phyloP scores from a whole-genome alignment of 2,329 filamentous ascomycete genomes.

The Cadophora sp. region DNA sequence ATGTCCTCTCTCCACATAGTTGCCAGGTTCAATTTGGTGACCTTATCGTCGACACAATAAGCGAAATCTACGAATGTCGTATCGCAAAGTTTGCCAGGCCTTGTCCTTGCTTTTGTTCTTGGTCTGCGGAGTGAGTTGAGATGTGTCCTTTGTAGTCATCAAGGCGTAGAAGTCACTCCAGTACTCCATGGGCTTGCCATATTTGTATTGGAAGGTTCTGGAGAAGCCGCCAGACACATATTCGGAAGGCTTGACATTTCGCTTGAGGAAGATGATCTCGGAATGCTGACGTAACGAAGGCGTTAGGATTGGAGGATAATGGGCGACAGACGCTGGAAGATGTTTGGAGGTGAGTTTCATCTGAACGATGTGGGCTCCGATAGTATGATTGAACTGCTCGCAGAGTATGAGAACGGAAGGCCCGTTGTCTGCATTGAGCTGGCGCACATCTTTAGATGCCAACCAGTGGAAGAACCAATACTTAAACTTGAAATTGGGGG shows the following conservation, averaged over 20 bases:
- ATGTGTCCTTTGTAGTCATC: background rate
- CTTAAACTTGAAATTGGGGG: background rate
- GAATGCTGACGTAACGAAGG: background rate
- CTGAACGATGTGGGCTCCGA: background rate
- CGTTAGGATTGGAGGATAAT: background rate
- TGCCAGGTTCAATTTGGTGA: background rate
- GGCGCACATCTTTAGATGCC: background rate
- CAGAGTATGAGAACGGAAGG: background rate
- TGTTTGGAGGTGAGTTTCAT: background rate
- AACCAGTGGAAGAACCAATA: background rate
- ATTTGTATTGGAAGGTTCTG: background rate
- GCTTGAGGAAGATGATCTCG: background rate
- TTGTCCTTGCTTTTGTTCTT: background rate
- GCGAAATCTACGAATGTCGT: background rate
- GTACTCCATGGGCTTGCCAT: background rate
- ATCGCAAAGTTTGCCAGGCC: background rate
- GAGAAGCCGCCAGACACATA: background rate
- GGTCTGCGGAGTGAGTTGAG: background rate
- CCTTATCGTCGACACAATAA: background rate
- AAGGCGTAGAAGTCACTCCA: background rate
- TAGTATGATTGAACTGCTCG: background rate
- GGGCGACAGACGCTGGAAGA: background rate
- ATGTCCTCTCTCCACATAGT: background rate
- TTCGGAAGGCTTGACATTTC: background rate
- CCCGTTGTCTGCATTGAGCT: background rate